These are phyloP conservation scores for Ogataea methanolica DNA, from an alignment of 805 yeast species.

Conservation along the genomic window DNA sequence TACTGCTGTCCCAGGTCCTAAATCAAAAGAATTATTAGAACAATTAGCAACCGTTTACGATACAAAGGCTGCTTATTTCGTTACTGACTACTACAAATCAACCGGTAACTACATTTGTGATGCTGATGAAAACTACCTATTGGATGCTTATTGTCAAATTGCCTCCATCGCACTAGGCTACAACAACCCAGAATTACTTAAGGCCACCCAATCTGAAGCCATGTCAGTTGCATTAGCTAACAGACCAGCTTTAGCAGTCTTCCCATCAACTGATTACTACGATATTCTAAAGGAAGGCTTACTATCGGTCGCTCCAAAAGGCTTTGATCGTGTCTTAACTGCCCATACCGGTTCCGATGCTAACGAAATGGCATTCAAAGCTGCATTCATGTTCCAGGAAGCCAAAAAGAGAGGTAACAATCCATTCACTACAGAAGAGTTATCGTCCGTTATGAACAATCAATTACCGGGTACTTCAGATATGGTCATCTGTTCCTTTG, in stretches of 20 bases:
- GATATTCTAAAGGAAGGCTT: conserved; percentile 42
- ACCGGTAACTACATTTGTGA: conserved; percentile 62
- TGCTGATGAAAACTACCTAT: conserved; percentile 56
- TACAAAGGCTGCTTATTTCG: conserved; percentile 57
- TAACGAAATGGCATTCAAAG: conserved; percentile 66
- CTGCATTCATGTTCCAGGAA: conserved; percentile 62
- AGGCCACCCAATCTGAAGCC: conserved; percentile 53
- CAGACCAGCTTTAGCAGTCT: conserved; percentile 66
- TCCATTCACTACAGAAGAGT: conserved; percentile 43
- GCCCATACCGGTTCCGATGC: conserved; percentile 67
- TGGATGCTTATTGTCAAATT: conserved; percentile 70
- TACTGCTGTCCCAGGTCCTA: conserved; percentile 47
- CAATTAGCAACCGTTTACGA: conserved; percentile 48
- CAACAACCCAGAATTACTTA: conserved; percentile 60
- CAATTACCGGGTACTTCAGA: conserved; percentile 49
- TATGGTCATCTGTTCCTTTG: conserved; percentile 48
- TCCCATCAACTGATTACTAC: conserved; percentile 54
- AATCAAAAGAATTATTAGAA: conserved; percentile 32
- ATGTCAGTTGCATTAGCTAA: conserved; percentile 63
- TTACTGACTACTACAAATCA: conserved; percentile 61
- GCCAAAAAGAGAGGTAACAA: conserved; percentile 42
- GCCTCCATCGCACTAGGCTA: conserved; percentile 69
- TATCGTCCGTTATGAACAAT: conserved; percentile 45
- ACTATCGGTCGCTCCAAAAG: conserved; percentile 61
- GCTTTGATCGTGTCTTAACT: conserved; percentile 57